Evolutionary conservation across 1,284 basidiomycete species (phyloP), one percentile per base, ranked within the genome.

Genomic region (Gomphus sp.): DNA sequence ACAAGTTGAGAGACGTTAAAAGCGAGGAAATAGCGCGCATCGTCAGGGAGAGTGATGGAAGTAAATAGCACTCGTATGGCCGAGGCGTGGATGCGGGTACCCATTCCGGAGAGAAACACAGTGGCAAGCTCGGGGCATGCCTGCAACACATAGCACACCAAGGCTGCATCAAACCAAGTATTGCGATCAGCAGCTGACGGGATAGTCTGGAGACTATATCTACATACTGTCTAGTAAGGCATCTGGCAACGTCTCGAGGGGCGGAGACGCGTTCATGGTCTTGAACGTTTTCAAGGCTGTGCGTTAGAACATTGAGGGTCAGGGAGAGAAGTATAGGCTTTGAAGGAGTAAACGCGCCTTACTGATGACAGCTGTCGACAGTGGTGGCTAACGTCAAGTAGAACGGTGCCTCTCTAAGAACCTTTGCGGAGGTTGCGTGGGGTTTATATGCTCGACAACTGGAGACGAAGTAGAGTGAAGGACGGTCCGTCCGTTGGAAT

Each of bases 51-150:
- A 8, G 56, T 55, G 33, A 72, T 33, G 16, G 63, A 64, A 22
- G 58, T 56, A 60, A 72, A 71, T 34, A 70, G 61, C 4, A 68
- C 66, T 48, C 69, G 69, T 14, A 66, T 61, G 18, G 70, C 62
- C 3, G 70, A 69, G 1, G 62, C 59, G 52, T 72, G 69, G 31
- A 72, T 55, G 16, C 61, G 62, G 37, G 63, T 61, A 16, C 72
- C 72, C 5, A 71, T 60, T 34, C 56, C 61, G 41, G 61, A 52
- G 16, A 65, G 49, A 45, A 65, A 55, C 31, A 44, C 43, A 39
- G 50, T 8, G 4, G 47, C 48, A 14, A 62, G 50, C 11, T 33
- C 14, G 22, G 61, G 61, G 44, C 50, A 58, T 33, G 56, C 31
- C 43, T 31, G 14, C 36, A 61, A 33, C 14, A 56, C 55, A 14